phyloP scores from a whole-genome alignment of 805 yeast genomes.

The Candida awuae region DNA sequence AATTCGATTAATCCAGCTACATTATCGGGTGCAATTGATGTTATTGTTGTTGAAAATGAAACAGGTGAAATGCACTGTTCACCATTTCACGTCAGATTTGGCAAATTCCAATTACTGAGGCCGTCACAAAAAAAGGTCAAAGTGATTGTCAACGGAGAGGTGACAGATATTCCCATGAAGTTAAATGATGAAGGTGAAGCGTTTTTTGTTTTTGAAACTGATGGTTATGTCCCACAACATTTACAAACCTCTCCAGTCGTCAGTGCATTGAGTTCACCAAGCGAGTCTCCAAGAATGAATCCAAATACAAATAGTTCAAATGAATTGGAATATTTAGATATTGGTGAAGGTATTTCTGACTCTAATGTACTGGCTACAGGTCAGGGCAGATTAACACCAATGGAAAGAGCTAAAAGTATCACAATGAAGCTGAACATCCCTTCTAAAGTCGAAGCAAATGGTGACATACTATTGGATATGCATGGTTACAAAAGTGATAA shows the following conservation, averaged over 20 bases:
- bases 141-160: conserved; percentile 73
- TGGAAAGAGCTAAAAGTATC: conserved; percentile 54
- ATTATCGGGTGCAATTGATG: conserved; percentile 93
- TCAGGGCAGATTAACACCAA: conserved; percentile 15
- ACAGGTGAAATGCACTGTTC: conserved; percentile 70
- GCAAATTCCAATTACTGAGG: conserved; percentile 83
- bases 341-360: conserved; percentile 28
- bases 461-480: conserved; percentile 86
- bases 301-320: conserved; percentile 17
- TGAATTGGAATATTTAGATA: conserved; percentile 48
- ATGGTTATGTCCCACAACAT: conserved; percentile 62
- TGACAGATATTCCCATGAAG: conserved; percentile 87
- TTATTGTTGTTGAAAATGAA: conserved; percentile 86
- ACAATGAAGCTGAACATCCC: conserved; percentile 75
- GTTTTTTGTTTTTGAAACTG: conserved; percentile 88
- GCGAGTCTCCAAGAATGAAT: conserved; percentile 23
- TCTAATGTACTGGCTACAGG: neutral
- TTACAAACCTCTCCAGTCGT: conserved; percentile 82
- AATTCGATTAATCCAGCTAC: conserved; percentile 95
- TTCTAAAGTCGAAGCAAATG: conserved; percentile 77
- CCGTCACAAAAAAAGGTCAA: conserved; percentile 95
- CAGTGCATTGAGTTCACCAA: conserved; percentile 59
- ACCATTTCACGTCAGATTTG: conserved; percentile 95
- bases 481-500: conserved; percentile 91
- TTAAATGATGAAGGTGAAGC: conserved; percentile 98